Base-by-base conservation (phyloP, 2,329 filamentous ascomycete species). In the Pseudogymnoascus sp. region DNA sequence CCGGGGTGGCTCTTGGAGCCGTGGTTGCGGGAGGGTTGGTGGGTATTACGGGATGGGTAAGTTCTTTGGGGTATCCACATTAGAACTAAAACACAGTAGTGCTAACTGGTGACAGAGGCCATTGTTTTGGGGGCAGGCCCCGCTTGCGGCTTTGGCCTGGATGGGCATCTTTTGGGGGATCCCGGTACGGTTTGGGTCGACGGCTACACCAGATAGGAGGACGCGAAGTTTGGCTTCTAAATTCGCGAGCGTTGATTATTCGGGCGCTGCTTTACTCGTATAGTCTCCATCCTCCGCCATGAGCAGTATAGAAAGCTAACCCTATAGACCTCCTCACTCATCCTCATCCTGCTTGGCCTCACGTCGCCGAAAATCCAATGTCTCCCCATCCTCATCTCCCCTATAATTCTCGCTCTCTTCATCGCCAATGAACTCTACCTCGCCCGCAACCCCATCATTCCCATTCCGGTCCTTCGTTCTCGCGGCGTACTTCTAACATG, bases 401-500 rank as follows among this genome's bases (percentile, higher is more conserved):
- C 83, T 14, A 61, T 73, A 33, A 68, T 76, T 1, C 74, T 86
- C 2, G 62, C 79, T 4, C 69, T 83, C 2, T 86, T 91, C 65
- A 70, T 85, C 1, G 60, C 83, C 5, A 82, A 87, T 63, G 90
- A 95, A 72, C 78, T 82, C 60, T 81, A 78, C 60, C 72, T 86
- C 39, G 82, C 87, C 3, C 67, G 74, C 1, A 86, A 92, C 39
- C 90, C 91, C 3, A 85, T 95, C 69, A 86, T 95, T 58, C 90
- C 90, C 1, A 75, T 92, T 57, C 73, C 80, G 1, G 79, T 94
- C 1, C 80, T 95, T 28, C 81, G 79, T 59, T 90, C 86, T 9
- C 82, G 87, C 28, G 87, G 86, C 30, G 84, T 89, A 1, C 76
- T 93, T 3, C 74, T 93, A 20, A 88, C 88, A 1, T 93, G 90